A percentile compares a stretch with the other conserved stretches of the same genome.
Conservation (phyloP, 148 eudicot genomes). For the Rhododendron molle region DNA sequence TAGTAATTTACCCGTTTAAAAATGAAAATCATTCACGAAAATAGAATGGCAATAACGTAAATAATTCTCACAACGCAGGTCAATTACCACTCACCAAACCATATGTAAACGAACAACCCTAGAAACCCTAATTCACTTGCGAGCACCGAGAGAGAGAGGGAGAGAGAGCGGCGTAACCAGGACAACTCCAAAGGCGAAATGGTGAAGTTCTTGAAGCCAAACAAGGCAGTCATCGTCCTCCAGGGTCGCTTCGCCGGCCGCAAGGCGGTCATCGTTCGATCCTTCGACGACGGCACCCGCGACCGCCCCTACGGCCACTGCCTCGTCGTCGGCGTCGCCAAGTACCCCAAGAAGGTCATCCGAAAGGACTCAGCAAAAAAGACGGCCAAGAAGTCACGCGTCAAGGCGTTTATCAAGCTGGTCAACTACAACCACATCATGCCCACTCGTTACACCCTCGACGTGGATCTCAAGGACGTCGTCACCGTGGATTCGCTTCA, state of each 20-base stretch:
- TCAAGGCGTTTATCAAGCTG: slow-evolving; percentile 31
- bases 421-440: slow-evolving; percentile 40
- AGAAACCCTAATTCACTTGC: neutral
- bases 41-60: too few species aligned
- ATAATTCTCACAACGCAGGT: too few species aligned
- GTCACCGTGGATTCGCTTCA: slow-evolving; percentile 19
- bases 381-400: slow-evolving; percentile 36
- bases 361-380: slow-evolving; percentile 40
- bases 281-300: slow-evolving; percentile 31
- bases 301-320: slow-evolving; percentile 44
- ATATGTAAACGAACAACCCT: neutral
- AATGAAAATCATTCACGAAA: too few species aligned
- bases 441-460: slow-evolving; percentile 42
- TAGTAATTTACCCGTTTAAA: too few species aligned
- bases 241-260: slow-evolving; percentile 36
- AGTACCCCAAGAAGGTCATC: slow-evolving; percentile 40
- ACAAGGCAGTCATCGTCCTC: slow-evolving; percentile 36
- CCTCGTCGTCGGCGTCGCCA: slow-evolving; percentile 35
- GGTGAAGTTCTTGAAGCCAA: slow-evolving; percentile 37
- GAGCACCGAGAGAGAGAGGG: neutral
- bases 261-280: slow-evolving; percentile 27
- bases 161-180: neutral
- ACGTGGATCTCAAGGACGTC: slow-evolving; percentile 35
- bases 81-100: too few species aligned
- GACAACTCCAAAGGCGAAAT: neutral